Base-by-base conservation (phyloP, 805 yeast genomes). In the Maudiozyma pseudohumilis region DNA sequence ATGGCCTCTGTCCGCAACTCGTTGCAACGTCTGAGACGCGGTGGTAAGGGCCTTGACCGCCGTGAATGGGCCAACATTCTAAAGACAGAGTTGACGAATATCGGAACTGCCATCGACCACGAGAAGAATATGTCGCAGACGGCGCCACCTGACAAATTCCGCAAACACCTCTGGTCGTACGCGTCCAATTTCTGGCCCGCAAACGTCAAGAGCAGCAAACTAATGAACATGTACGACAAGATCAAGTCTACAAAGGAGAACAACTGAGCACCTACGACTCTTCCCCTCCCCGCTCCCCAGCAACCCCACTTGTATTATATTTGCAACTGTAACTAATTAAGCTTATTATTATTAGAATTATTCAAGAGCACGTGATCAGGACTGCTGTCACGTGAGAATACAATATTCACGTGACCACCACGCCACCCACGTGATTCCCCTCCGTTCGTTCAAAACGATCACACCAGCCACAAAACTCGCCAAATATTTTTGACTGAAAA, bases 151-250 rank as follows among this genome's bases (percentile, higher is more conserved):
- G 66, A 60, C 6, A 70, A 66, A 50, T 48, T 63, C 40, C 64
- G 66, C 40, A 78, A 72, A 53, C 92, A 85, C 50, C 60, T 86
- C 41, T 86, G 96, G 95, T 73, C 82, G 22, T 85, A 80, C 56
- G 85, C 92, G 4, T 70, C 87, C 16, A 70, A 74, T 38, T 86
- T 77, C 63, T 86, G 96, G 96, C 96, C 96, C 2, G 82, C 77
- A 3, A 72, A 73, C 43, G 95, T 79, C n/a, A 75, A 81, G 29
- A 79, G 89, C 42, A 60, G 66, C 27, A 80, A 80, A 61, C 74
- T 86, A 44, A 69, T 70, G 52, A 77, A 74, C 22, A 86, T 87
- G 95, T 87, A 84, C 59, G 68, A 63, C 43, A 75, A 79, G 59
- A 61, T 78, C 22, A 46, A 43, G 8, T 47, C 43, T 12, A 28